Percentiles rank a stretch among this genome's conserved stretches.
These are phyloP conservation scores for Mycena rosella DNA, from an alignment of 768 basidiomycete genomes.

Conservation along the genomic window DNA sequence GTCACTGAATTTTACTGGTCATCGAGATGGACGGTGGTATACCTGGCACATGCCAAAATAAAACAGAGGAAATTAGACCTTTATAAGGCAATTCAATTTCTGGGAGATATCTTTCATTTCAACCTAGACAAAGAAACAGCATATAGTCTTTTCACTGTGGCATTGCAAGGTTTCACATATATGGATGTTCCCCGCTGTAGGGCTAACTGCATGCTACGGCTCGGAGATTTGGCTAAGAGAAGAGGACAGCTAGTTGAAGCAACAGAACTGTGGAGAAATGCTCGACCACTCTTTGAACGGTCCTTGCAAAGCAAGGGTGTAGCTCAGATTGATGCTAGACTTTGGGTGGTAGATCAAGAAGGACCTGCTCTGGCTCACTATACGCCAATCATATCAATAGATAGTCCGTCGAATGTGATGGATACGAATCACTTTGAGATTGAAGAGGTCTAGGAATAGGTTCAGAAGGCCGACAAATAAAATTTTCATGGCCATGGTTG, in stretches of 20 bases:
- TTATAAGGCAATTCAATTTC: background rate
- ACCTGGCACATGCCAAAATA: background rate
- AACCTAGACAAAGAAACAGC: background rate
- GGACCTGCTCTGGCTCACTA: too few relatives aligned
- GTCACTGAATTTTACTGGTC: background rate
- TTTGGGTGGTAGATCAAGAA: too few relatives aligned
- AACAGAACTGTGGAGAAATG: background rate
- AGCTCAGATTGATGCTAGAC: background rate
- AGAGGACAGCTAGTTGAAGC: background rate
- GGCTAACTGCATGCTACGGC: background rate
- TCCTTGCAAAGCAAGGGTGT: background rate
- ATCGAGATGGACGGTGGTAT: background rate
- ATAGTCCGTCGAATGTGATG: too few relatives aligned
- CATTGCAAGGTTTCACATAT: background rate
- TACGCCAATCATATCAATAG: too few relatives aligned
- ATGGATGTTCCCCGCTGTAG: conserved; percentile 4
- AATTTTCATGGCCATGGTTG: too few relatives aligned
- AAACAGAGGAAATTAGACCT: background rate
- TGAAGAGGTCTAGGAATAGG: too few relatives aligned
- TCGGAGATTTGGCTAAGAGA: background rate
- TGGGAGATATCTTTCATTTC: background rate
- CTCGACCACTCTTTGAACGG: background rate
- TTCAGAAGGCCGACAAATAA: too few relatives aligned
- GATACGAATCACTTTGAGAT: too few relatives aligned
- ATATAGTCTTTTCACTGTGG: background rate